These are phyloP conservation scores for Angomonas deanei DNA, from an alignment of 208 protist genomes.

Conservation along the genomic window DNA sequence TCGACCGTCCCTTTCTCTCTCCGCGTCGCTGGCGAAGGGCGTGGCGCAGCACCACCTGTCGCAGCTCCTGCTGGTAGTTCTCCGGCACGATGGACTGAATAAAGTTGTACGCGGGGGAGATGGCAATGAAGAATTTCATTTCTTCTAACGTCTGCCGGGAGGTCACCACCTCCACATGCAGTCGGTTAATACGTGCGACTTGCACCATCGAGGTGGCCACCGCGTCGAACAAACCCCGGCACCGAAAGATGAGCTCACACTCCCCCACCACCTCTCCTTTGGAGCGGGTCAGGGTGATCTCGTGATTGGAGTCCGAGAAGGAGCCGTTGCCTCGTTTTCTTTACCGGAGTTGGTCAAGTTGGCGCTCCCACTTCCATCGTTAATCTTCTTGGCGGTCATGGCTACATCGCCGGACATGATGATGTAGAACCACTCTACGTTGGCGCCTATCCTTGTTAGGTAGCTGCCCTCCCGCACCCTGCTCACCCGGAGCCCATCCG, in stretches of 20 bases:
- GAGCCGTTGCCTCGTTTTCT: neutral
- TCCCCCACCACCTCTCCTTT: slow-evolving; percentile 37
- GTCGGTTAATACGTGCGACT: slow-evolving; percentile 50
- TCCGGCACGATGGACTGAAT: slow-evolving; percentile 34
- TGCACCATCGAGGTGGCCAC: slow-evolving; percentile 35
- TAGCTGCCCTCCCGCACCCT: slow-evolving; percentile 31
- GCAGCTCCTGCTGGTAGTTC: slow-evolving; percentile 40
- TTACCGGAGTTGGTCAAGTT: neutral
- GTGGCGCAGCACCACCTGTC: slow-evolving; percentile 18
- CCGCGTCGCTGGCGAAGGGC: neutral
- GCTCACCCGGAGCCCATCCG: slow-evolving; percentile 47
- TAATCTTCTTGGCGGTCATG: slow-evolving; percentile 15
- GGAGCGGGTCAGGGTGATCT: neutral
- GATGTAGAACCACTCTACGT: slow-evolving; percentile 77
- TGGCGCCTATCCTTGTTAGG: slow-evolving; percentile 32
- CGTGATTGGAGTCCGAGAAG: neutral
- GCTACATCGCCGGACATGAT: slow-evolving; percentile 60
- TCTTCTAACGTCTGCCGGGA: slow-evolving; percentile 24
- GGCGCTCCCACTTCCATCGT: neutral
- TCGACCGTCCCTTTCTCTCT: no score
- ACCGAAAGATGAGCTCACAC: slow-evolving; percentile 55
- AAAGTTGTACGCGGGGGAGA: slow-evolving; percentile 45
- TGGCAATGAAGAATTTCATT: slow-evolving; percentile 40
- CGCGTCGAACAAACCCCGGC: slow-evolving; percentile 37
- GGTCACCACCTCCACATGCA: slow-evolving; percentile 65